Evolutionary conservation across 371 early-diverging fungal species (phyloP), one percentile per base, ranked within the genome.

Genomic region (Mucor plumbeus): DNA sequence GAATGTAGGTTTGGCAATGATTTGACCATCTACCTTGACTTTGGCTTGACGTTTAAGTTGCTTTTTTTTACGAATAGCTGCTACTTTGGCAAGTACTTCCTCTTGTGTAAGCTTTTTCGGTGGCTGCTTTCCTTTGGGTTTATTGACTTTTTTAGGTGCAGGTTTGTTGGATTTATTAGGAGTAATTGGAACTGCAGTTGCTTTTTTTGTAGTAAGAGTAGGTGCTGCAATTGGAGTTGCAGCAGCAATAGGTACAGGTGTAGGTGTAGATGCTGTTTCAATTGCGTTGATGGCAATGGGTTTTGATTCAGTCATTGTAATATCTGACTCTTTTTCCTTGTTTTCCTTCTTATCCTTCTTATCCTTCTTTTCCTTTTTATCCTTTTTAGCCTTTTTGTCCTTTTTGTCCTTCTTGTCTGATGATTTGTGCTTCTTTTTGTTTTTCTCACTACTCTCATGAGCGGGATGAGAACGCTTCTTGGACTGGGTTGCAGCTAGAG

Each of bases 31-130:
- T 6, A 61, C 65, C 26, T 50, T 64, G 8, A 48, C 35, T 36
- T 63, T 64, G 13, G 56, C 40, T 41, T 65, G 59, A 26, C 61
- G 56, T 41, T 71, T 68, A 10, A 74, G 55, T 19, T 57, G 40
- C 10, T 72, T 75, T 60, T 78, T 80, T 53, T 71, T 56, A 53
- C 77, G 63, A 9, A 61, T 55, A 4, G 66, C 67, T 10, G 64
- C 64, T 13, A 71, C 70, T 70, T 64, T 71, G 14, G 68, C 75
- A 9, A 56, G 26, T 0, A 69, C 65, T 26, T 72, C 71, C 47
- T 70, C 65, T 11, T 59, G 19, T 4, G 63, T 64, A 3, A 43
- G 34, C 26, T 66, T 59, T n/a, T 61, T 65, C 1, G 63, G 61
- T 9, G 56, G 26, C 0, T 21, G 36, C 36, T 65, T 39, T 10